These are phyloP conservation scores for Periconia digitata DNA, from an alignment of 2,329 filamentous ascomycete species.

Conservation along the genomic window DNA sequence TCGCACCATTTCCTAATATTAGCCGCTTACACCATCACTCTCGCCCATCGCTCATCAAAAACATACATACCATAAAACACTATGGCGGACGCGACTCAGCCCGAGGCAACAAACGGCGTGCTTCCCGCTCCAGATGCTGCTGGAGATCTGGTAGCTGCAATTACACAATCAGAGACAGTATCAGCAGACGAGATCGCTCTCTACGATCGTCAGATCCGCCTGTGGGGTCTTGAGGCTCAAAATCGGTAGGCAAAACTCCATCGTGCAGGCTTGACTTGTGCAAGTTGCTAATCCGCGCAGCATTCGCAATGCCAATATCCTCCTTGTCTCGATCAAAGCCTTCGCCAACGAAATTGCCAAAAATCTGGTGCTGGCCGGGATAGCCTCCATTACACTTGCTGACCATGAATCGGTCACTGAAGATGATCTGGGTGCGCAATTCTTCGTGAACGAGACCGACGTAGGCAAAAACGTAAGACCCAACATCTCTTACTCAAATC, in stretches of 20 bases:
- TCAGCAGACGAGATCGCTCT: slow-evolving; percentile 87
- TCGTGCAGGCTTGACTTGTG: too few species aligned
- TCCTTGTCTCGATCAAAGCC: slow-evolving; percentile 84
- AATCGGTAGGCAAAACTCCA: slow-evolving; percentile 56
- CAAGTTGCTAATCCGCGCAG: slow-evolving; percentile 46
- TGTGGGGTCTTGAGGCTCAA: slow-evolving; percentile 96
- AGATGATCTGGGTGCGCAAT: slow-evolving; percentile 68
- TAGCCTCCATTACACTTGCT: slow-evolving; percentile 85
- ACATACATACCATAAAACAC: slow-evolving; percentile 3
- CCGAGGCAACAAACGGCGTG: slow-evolving; percentile 22
- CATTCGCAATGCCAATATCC: slow-evolving; percentile 84
- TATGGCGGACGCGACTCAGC: slow-evolving; percentile 21
- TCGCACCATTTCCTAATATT: too few species aligned
- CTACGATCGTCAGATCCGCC: slow-evolving; percentile 94
- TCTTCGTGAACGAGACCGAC: slow-evolving; percentile 74
- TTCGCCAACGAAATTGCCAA: slow-evolving; percentile 95
- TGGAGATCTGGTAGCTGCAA: slow-evolving; percentile 40
- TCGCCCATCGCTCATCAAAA: slow-evolving; percentile 8
- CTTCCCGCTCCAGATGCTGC: slow-evolving; percentile 36
- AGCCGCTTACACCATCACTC: too few species aligned
- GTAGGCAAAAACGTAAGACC: slow-evolving; percentile 70
- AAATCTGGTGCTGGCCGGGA: slow-evolving; percentile 91
- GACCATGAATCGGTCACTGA: slow-evolving; percentile 76
- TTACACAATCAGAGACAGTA: slow-evolving; percentile 44
- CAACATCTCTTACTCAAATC: neutral